Evolutionary conservation across 1,284 basidiomycete species (phyloP).

Genomic region (Pterula multifida): DNA sequence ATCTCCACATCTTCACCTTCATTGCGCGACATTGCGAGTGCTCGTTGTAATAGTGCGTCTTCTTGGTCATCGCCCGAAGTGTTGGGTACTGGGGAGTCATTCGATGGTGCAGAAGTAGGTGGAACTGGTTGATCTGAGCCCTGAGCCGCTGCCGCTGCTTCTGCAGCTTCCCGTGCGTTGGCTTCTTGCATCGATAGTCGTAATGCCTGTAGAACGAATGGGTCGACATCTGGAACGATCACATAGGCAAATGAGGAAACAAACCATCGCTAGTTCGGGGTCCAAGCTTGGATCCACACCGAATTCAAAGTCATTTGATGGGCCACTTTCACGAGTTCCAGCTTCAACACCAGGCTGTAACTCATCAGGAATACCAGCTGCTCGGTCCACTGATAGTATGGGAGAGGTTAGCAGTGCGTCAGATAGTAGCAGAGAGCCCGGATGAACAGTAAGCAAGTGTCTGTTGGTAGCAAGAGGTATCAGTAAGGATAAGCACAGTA

Average conservation of each 20-base stretch:
- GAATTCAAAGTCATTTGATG: constrained; percentile 64
- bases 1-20: constrained; percentile 37
- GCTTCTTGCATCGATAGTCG: constrained; percentile 98
- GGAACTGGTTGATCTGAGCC: constrained; percentile 20
- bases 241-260: constrained; percentile 11
- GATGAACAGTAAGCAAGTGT: constrained; percentile 75
- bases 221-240: constrained; percentile 5
- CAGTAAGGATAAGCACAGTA: not conserved
- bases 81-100: constrained; percentile 21
- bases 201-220: constrained; percentile 58
- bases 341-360: constrained; percentile 38
- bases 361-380: constrained; percentile 51
- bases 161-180: constrained; percentile 77
- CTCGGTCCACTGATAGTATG: constrained; percentile 73
- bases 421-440: constrained; percentile 72
- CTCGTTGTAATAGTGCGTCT: constrained; percentile 51
- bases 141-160: constrained; percentile 6
- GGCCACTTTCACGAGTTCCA: constrained; percentile 34
- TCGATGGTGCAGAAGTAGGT: constrained; percentile 20
- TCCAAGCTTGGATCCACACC: constrained; percentile 92
- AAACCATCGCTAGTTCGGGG: constrained; percentile 94
- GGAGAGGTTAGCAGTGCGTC: constrained; percentile 77
- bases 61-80: constrained; percentile 51
- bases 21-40: constrained; percentile 43
- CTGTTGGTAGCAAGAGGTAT: constrained; percentile 24